Evolutionary conservation across 768 basidiomycete species (phyloP), one percentile per base, ranked within the genome.

Genomic region (Tylopilus plumbeoviolaceoides): DNA sequence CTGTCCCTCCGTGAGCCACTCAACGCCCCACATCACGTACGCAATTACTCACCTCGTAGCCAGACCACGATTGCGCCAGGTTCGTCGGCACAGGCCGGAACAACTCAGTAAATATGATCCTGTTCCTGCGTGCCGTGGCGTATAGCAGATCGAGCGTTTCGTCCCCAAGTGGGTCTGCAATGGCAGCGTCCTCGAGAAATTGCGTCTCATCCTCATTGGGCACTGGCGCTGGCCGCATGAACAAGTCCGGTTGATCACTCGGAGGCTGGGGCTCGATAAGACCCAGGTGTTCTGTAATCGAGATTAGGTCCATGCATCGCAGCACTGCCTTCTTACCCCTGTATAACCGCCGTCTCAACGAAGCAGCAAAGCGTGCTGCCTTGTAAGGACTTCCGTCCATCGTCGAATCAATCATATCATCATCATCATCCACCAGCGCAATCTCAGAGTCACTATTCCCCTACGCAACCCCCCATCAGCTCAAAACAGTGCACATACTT

Each of bases 381-480:
- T 75, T 69, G 68, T 85, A 91, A 25, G 78, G 78, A 58, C 79
- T 67, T 2, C 92, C 91, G 60, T 92, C 75, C 93, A 97, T 95
- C 15, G 66, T 77, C 4, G 84, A 80, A 25, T 78, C 74, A 38
- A 99, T 75, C 73, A 82, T 75, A 46, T 95, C 90, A 0, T 78
- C 72, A 62, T 99, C 95, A 69, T 98, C 95, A 27, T 95, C 86
- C 18, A 98, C 84, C 7, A 97, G 71, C 7, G 89, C 91, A 57
- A 98, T 95, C 72, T 98, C 95, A 1, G 92, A 95, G 69, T 95
- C 93, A 31, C 91, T 91, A 58, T 95, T 88, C 23, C 95, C 95
- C 84, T 87, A 43, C 11, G 57, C 54, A 23, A 46, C 6, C 2
- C 23, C 35, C 33, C n/a, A 33, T 57, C 28, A 67, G 48, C 44